These are phyloP conservation scores for Rubia peregrina DNA, from an alignment of 305 asterid species.

Conservation along the genomic window DNA sequence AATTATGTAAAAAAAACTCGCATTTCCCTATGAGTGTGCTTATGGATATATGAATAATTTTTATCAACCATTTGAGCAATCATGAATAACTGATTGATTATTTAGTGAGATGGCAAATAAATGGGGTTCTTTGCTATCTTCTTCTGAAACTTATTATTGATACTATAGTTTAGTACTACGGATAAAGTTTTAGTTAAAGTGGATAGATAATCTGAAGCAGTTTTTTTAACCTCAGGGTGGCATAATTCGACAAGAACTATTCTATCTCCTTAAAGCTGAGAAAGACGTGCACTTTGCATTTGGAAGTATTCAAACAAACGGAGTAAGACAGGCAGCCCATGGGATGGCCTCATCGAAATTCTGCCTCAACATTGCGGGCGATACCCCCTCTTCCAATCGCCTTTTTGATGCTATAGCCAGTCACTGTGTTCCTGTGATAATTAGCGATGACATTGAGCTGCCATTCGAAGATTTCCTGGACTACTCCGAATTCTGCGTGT, in stretches of 20 bases:
- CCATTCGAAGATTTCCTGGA: slow-evolving; percentile 74
- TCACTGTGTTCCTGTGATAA: slow-evolving; percentile 85
- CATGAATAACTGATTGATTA: not conserved
- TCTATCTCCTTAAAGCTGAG: slow-evolving; percentile 60
- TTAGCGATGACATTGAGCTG: slow-evolving; percentile 83
- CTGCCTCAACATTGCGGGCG: slow-evolving; percentile 86
- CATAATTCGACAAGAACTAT: slow-evolving; percentile 60
- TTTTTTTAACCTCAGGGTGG: slow-evolving; percentile 54
- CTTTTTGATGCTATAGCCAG: slow-evolving; percentile 85
- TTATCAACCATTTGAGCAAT: not conserved
- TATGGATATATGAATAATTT: not conserved
- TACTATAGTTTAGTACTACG: not conserved
- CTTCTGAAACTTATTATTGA: not conserved
- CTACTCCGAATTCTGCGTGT: slow-evolving; percentile 66
- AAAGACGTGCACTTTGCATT: slow-evolving; percentile 58
- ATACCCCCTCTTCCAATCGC: slow-evolving; percentile 90
- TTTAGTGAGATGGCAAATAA: not conserved
- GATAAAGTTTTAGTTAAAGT: not conserved
- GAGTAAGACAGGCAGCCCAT: slow-evolving; percentile 41
- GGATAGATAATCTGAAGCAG: not conserved
- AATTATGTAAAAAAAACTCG: not conserved
- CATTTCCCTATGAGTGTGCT: not conserved
- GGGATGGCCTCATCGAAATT: slow-evolving; percentile 86
- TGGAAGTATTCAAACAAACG: slow-evolving; percentile 52
- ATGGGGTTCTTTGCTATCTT: slow-evolving; percentile 1